phyloP scores from a whole-genome alignment of 805 yeast species.

The Wickerhamomyces bovis region DNA sequence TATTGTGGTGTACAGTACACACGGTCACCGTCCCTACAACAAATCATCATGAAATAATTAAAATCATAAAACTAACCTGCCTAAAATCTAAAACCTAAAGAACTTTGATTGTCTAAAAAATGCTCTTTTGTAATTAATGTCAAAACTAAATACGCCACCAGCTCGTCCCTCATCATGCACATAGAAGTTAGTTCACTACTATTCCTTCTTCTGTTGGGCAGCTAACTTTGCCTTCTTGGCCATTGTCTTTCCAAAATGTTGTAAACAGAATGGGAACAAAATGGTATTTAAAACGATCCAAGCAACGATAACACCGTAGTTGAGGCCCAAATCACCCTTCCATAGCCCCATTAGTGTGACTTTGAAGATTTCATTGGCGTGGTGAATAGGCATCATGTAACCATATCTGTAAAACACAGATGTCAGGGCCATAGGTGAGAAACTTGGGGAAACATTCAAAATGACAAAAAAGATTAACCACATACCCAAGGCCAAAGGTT shows the following conservation, averaged over 20 bases:
- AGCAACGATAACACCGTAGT: conserved; percentile 51
- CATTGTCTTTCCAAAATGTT: conserved; percentile 33
- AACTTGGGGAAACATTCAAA: conserved; percentile 61
- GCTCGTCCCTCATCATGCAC: too few relatives aligned
- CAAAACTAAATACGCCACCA: too few relatives aligned
- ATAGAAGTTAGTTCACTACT: too few relatives aligned
- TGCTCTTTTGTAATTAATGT: too few relatives aligned
- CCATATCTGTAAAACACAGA: conserved; percentile 58
- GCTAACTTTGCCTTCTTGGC: conserved; percentile 22
- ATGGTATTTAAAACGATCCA: conserved; percentile 52
- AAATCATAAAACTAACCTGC: too few relatives aligned
- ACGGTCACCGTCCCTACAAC: too few relatives aligned
- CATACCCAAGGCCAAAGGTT: conserved; percentile 63
- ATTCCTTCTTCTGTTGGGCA: neutral
- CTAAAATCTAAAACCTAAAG: too few relatives aligned
- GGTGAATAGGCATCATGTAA: conserved; percentile 64
- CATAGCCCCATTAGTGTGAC: conserved; percentile 52
- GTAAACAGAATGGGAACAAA: conserved; percentile 39
- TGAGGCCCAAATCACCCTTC: conserved; percentile 52
- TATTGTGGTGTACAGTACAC: too few relatives aligned
- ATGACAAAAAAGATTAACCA: conserved; percentile 72
- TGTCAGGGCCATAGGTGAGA: conserved; percentile 54
- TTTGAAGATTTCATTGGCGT: conserved; percentile 55
- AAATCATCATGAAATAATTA: too few relatives aligned
- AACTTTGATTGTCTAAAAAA: too few relatives aligned